A percentile compares a stretch with the other conserved stretches of the same genome.
Conservation (phyloP, 2,329 filamentous ascomycete species). For the Polytolypa hystricis region DNA sequence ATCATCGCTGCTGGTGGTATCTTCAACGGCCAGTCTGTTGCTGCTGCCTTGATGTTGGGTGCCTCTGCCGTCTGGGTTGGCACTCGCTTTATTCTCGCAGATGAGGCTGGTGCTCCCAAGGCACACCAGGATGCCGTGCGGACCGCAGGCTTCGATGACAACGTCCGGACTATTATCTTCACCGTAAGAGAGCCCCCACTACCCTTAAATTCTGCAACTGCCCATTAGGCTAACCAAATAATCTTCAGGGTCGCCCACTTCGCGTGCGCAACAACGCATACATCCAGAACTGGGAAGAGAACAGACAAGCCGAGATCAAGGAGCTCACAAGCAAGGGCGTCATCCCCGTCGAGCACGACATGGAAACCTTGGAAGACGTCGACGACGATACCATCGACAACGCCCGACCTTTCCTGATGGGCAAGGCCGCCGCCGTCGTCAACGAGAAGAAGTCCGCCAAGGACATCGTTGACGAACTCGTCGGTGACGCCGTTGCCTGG, state of each 20-base stretch:
- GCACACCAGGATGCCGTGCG: slow-evolving; percentile 91
- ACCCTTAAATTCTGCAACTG: neutral
- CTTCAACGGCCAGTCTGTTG: slow-evolving; percentile 82
- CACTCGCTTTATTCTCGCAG: slow-evolving; percentile 84
- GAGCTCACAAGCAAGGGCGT: slow-evolving; percentile 77
- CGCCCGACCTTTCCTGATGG: slow-evolving; percentile 87
- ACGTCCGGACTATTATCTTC: slow-evolving; percentile 95
- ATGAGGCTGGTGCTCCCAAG: slow-evolving; percentile 88
- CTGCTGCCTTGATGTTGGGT: slow-evolving; percentile 84
- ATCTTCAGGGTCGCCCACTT: slow-evolving; percentile 61
- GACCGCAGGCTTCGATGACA: slow-evolving; percentile 89
- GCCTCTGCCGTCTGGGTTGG: slow-evolving; percentile 92
- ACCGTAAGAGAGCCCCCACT: slow-evolving; percentile 41
- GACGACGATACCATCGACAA: slow-evolving; percentile 86
- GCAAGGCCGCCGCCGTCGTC: slow-evolving; percentile 86
- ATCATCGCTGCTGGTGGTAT: slow-evolving; percentile 91
- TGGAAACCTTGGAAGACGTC: slow-evolving; percentile 68
- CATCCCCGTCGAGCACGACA: slow-evolving; percentile 87
- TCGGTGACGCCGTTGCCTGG: slow-evolving; percentile 63
- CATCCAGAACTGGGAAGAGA: slow-evolving; percentile 91
- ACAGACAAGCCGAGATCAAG: slow-evolving; percentile 83
- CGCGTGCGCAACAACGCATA: slow-evolving; percentile 90
- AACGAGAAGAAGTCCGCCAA: slow-evolving; percentile 88
- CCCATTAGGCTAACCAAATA: slow-evolving; percentile 1
- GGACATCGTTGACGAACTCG: slow-evolving; percentile 88